Evolutionary conservation across 768 basidiomycete genomes (phyloP), one percentile per base, ranked within the genome.

Genomic region (Dentipellis sp.): DNA sequence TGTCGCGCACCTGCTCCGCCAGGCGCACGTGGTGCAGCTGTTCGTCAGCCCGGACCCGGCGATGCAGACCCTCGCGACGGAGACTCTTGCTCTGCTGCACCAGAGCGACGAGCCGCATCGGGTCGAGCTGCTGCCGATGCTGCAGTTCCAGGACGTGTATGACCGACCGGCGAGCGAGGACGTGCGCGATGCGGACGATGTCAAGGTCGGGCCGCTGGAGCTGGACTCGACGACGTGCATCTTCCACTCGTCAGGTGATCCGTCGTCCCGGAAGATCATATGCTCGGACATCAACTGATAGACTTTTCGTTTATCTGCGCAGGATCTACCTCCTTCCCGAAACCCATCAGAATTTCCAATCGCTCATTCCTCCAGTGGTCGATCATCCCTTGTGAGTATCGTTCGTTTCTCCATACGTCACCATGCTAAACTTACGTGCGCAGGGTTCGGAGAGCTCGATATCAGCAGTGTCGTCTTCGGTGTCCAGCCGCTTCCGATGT

Each of bases 1-100:
- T 1, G 57, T 70, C 7, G 71, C 71, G 1, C 63, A 72, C 45
- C 67, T 74, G 0, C 21, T 72, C 11, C 35, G 42, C 34, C 62
- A 61, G 48, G 63, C 57, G 1, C 57, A 57, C 10, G 62, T 62
- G 4, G 52, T 38, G 1, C 58, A 65, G 50, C n/a, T 74, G 14
- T 64, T 71, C 12, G 64, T 71, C 47, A 65, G 68, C 8, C 51
- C 54, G 4, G 71, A 71, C 14, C 54, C 56, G 3, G 35, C 69
- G 2, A 64, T 67, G 53, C 54, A 56, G 29, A 54, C 62, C 8
- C 63, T 71, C 7, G 53, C 57, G 2, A 29, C 65, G 1, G 50
- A 54, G 6, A 62, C 69, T 1, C 48, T 70, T 1, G 53, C 58
- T 1, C 52, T 65, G 4, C 55, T 71, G 10, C 22, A 19, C 21